phyloP scores from a whole-genome alignment of 345 rosid species.

The Euphorbia pulcherrima region DNA sequence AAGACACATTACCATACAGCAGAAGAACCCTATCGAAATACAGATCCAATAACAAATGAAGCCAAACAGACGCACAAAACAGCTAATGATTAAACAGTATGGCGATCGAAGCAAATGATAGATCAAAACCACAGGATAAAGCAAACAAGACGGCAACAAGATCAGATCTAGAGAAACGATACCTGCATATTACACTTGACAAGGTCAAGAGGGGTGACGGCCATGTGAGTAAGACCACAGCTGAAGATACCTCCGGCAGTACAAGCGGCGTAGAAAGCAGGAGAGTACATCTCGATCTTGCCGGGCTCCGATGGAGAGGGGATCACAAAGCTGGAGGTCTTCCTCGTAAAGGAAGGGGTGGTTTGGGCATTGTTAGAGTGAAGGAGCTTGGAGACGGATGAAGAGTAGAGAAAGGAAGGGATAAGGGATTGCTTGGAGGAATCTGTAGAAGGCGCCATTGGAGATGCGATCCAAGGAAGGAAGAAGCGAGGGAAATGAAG shows the following conservation, averaged over 20 bases:
- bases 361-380: slow-evolving; percentile 25
- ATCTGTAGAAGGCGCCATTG: slow-evolving; percentile 46
- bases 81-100: background rate
- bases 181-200: slow-evolving; percentile 99
- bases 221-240: slow-evolving; percentile 93
- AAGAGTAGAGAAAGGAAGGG: slow-evolving; percentile 65
- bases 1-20: background rate
- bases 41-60: background rate
- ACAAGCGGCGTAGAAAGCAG: slow-evolving; percentile 84
- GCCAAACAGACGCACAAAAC: background rate
- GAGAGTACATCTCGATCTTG: slow-evolving; percentile 84
- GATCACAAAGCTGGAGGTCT: slow-evolving; percentile 27
- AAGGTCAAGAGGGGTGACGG: slow-evolving; percentile 96
- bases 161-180: background rate
- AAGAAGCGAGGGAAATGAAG: slow-evolving; percentile 3
- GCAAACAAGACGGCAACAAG: background rate
- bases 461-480: background rate
- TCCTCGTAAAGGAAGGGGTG: slow-evolving; percentile 18
- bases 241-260: slow-evolving; percentile 84
- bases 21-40: background rate
- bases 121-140: background rate
- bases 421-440: slow-evolving; percentile 46
- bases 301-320: slow-evolving; percentile 67
- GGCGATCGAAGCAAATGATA: background rate
- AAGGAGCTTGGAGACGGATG: slow-evolving; percentile 20